Percentiles rank a stretch among this genome's conserved stretches.
These are phyloP conservation scores for Calocybe indica DNA, from an alignment of 768 basidiomycete genomes.

Conservation along the genomic window DNA sequence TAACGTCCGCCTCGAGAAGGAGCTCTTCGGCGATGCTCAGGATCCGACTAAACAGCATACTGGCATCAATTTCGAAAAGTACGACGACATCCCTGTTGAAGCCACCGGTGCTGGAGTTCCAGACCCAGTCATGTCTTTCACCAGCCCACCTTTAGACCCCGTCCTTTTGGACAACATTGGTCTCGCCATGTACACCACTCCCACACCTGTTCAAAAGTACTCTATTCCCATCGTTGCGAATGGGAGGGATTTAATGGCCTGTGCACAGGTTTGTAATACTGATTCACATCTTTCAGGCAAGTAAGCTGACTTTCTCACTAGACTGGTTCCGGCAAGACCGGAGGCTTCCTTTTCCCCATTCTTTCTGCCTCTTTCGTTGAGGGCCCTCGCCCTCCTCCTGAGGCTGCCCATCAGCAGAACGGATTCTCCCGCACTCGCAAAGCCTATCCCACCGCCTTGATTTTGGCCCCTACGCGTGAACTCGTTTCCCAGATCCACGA, in stretches of 20 bases:
- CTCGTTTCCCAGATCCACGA: conserved; percentile 99
- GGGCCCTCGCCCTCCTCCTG: conserved; percentile 74
- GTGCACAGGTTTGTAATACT: conserved; percentile 64
- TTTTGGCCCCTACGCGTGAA: conserved; percentile 97
- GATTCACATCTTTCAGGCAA: conserved; percentile 1
- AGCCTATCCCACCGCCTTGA: conserved; percentile 94
- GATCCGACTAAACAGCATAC: conserved; percentile 90
- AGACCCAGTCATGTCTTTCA: conserved; percentile 86
- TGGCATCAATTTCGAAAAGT: conserved; percentile 99
- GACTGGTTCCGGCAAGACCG: conserved; percentile 99
- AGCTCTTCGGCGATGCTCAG: conserved; percentile 85
- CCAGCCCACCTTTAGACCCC: conserved; percentile 83
- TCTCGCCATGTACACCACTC: conserved; percentile 88
- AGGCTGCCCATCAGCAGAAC: conserved; percentile 31
- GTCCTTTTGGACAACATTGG: conserved; percentile 94
- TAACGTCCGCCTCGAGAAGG: conserved; percentile 89
- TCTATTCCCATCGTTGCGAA: conserved; percentile 96
- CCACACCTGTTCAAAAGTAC: conserved; percentile 99
- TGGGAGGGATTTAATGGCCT: conserved; percentile 90
- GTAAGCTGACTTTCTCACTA: conserved; percentile 25
- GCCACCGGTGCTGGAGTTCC: conserved; percentile 97
- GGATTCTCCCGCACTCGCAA: conserved; percentile 72
- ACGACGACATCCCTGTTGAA: conserved; percentile 99
- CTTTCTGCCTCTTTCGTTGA: conserved; percentile 84
- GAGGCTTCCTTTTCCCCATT: conserved; percentile 98